A percentile compares a stretch with the other conserved stretches of the same genome.
Conservation (phyloP, 805 yeast species). For the Kodamaea neixiangensis region DNA sequence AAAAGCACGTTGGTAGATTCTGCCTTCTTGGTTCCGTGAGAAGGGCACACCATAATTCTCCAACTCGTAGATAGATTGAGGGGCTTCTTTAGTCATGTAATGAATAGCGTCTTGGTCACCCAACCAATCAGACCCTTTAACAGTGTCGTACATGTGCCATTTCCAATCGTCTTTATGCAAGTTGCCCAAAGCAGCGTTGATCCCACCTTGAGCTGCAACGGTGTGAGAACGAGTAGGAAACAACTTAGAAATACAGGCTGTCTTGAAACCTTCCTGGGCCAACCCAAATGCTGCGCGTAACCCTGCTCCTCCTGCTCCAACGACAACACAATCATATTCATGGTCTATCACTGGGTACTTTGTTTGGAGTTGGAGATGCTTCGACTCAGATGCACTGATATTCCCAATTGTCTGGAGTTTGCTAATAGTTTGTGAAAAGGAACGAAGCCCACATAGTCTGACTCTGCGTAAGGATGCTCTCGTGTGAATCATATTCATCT, state of each 20-base stretch:
- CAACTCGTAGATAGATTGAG: conserved; percentile 90
- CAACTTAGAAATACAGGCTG: conserved; percentile 95
- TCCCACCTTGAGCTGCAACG: conserved; percentile 99
- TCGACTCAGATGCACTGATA: background rate
- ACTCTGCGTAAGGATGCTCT: background rate
- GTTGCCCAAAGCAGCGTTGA: conserved; percentile 97
- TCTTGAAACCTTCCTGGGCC: conserved; percentile 95
- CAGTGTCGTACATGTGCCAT: conserved; percentile 99
- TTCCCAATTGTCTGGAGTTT: conserved; percentile 2
- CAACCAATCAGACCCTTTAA: conserved; percentile 98
- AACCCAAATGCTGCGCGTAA: conserved; percentile 97
- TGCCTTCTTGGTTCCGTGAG: conserved; percentile 94
- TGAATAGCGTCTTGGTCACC: conserved; percentile 99
- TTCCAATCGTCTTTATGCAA: conserved; percentile 99
- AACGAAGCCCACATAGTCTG: background rate
- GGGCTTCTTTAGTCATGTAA: conserved; percentile 99
- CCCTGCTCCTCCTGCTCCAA: conserved; percentile 99
- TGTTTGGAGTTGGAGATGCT: conserved; percentile 8
- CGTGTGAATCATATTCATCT: background rate
- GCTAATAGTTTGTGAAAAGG: conserved; percentile 1
- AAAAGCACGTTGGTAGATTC: conserved; percentile 97
- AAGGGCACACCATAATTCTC: conserved; percentile 99
- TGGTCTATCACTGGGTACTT: conserved; percentile 94
- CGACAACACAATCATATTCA: conserved; percentile 96
- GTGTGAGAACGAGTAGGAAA: conserved; percentile 99